Base-by-base conservation (phyloP, 345 rosid species). In the Heritiera fomes region DNA sequence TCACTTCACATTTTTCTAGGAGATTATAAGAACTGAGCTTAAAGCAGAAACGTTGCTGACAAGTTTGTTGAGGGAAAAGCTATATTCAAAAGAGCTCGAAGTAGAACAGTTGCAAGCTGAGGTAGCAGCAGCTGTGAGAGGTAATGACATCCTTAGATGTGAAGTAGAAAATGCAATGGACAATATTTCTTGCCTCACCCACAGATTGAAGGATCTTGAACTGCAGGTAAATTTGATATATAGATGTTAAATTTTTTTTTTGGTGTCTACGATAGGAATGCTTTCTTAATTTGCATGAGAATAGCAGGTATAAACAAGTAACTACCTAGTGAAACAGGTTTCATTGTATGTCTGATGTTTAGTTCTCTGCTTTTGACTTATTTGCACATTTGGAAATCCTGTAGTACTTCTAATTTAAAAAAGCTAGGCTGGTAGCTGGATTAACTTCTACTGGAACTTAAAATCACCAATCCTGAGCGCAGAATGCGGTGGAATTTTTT, bases 91-190 rank as follows among this genome's bases (percentile, higher is more conserved):
- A 87, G 98, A 94, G 87, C 73, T 84, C 82, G 98, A 97, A 86
- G 91, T 85, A 40, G 94, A 94, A 82, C 98, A 87, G 86, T 68
- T 97, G 80, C 93, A 93, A 83, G 94, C 94, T 63, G 98, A 94
- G 84, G n/a, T 94, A 62, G 91, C 98, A 63, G 88, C 98, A 47
- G 92, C 91, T 8, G 94, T 93, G 61, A 89, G 98, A 77, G 91
- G 97, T 30, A 91, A 88, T 69, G 97, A 94, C 82, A 87, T 93
- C 70, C 92, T 97, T 59, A 84, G 83, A 79, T 81, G 85, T 78
- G 97, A 97, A 86, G 82, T 91, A 71, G 91, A 93, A 75, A 90
- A 85, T 79, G 85, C 90, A 75, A 38, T 86, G 87, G 99, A 94
- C 83, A 87, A 82, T 84, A 85, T 93, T 72, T 89, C 98, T 18